Conservation (phyloP, 2,329 filamentous ascomycete species). For the Scedosporium aurantiacum region DNA sequence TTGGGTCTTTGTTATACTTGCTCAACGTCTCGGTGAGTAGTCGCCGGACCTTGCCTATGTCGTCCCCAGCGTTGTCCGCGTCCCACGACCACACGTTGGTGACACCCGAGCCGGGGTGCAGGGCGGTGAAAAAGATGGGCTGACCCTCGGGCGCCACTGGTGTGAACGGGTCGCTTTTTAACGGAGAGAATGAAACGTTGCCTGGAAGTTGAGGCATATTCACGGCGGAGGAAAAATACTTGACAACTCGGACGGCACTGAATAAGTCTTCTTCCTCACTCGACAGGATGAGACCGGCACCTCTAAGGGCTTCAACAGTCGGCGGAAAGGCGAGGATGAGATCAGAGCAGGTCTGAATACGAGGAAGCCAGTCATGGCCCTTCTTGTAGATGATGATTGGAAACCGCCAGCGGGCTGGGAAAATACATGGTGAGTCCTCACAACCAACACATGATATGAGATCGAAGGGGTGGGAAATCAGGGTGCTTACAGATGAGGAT, state of each 20-base stretch:
- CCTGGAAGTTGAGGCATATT: background rate
- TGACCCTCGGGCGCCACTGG: slow-evolving; percentile 7
- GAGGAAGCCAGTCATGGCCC: background rate
- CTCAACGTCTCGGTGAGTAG: slow-evolving; percentile 6
- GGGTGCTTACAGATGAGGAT: background rate
- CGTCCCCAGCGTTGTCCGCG: background rate
- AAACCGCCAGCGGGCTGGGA: background rate
- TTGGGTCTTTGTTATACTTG: slow-evolving; percentile 7
- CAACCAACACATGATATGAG: background rate
- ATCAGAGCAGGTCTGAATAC: background rate
- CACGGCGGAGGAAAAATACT: slow-evolving; percentile 5
- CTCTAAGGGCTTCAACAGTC: background rate
- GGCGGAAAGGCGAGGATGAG: slow-evolving; percentile 5
- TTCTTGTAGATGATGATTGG: background rate
- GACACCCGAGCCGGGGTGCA: slow-evolving; percentile 7
- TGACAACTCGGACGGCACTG: background rate
- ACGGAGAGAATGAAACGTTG: background rate
- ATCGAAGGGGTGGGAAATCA: background rate
- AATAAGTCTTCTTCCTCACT: slow-evolving; percentile 2
- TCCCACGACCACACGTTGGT: slow-evolving; percentile 8
- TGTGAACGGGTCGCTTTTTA: background rate
- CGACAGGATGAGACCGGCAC: background rate
- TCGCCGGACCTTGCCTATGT: background rate
- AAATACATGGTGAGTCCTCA: background rate
- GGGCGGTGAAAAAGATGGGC: slow-evolving; percentile 1